These are phyloP conservation scores for Purshia tridentata DNA, from an alignment of 306 rosid species.

Conservation along the genomic window DNA sequence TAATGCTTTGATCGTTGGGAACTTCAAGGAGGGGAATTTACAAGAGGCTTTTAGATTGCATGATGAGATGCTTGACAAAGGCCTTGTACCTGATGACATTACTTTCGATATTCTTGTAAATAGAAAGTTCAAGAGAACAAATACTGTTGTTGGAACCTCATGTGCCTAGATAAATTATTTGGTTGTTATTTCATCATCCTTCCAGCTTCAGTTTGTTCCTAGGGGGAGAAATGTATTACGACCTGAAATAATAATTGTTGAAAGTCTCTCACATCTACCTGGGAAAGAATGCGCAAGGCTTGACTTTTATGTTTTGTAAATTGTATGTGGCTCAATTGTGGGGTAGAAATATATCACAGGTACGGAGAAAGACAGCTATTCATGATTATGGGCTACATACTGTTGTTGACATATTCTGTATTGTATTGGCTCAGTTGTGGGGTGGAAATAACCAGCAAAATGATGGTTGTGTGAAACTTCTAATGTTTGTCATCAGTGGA, in stretches of 20 bases:
- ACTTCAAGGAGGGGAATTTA: constrained; percentile 68
- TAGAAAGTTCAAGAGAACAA: constrained; percentile 48
- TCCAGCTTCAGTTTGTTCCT: background rate
- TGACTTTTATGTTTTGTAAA: background rate
- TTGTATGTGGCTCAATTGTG: no score
- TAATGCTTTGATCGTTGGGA: constrained; percentile 62
- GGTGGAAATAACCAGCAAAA: no score
- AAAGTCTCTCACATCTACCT: background rate
- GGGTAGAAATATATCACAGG: no score
- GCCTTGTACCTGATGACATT: constrained; percentile 59
- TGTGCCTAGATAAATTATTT: background rate
- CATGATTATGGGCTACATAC: no score
- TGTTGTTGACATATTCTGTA: no score
- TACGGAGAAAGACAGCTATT: no score
- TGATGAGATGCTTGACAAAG: constrained; percentile 85
- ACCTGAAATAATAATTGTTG: background rate
- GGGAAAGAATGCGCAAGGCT: background rate
- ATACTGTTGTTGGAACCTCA: constrained; percentile 21
- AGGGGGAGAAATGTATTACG: background rate
- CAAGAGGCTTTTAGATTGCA: constrained; percentile 70
- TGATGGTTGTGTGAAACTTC: no score
- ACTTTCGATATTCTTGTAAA: constrained; percentile 67
- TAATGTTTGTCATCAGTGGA: no score
- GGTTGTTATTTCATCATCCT: constrained; percentile 7
- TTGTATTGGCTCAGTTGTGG: no score